Conservation (phyloP, 2,329 filamentous ascomycete species). For the Fusarium domesticum region DNA sequence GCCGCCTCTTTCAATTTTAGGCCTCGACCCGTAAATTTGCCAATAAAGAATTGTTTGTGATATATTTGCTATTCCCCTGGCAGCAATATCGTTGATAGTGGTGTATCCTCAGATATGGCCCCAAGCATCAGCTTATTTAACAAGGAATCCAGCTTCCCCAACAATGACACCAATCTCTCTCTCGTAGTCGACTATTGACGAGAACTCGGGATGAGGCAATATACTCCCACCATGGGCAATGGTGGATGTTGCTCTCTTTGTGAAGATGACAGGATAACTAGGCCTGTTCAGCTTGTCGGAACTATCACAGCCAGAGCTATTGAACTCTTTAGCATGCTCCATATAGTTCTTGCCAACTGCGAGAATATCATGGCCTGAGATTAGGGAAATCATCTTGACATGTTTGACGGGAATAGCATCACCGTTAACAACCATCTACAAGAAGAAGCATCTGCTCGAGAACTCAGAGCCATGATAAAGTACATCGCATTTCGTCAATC, state of each 20-base stretch:
- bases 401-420: constrained; percentile 25
- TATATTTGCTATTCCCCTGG: constrained; percentile 50
- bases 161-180: constrained; percentile 56
- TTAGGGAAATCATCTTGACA: constrained; percentile 45
- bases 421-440: constrained; percentile 35
- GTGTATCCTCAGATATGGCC: constrained; percentile 55
- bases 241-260: constrained; percentile 52
- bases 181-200: constrained; percentile 51
- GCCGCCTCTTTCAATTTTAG: too few species aligned
- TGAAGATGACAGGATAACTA: constrained; percentile 55
- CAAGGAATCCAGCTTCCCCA: constrained; percentile 45
- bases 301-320: constrained; percentile 51
- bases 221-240: constrained; percentile 48
- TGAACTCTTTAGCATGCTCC: constrained; percentile 57
- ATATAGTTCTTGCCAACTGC: constrained; percentile 57
- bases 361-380: constrained; percentile 50
- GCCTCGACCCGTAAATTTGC: constrained; percentile 52
- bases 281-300: constrained; percentile 52
- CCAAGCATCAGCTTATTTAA: constrained; percentile 44
- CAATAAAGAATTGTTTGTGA: constrained; percentile 60
- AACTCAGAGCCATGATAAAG: too few species aligned
- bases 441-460: too few species aligned
- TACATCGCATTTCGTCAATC: too few species aligned
- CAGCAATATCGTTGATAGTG: constrained; percentile 54
- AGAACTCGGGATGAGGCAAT: constrained; percentile 45